Percentiles rank a stretch among this genome's conserved stretches.
phyloP scores from a whole-genome alignment of 2,329 filamentous ascomycete species.

The Colletotrichum gloeosporioides region DNA sequence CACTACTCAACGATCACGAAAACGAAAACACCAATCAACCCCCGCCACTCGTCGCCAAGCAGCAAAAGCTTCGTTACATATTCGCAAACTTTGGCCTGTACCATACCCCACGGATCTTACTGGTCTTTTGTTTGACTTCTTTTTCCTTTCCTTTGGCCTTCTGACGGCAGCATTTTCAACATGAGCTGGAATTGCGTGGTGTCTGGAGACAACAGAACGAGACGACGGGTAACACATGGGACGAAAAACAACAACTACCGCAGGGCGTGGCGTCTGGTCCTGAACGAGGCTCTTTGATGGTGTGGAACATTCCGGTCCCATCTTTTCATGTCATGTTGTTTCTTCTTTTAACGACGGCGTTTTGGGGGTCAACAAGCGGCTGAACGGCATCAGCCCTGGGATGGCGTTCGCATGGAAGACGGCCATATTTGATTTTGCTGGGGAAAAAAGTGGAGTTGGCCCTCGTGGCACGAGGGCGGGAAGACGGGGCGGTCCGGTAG shows the following conservation, averaged over 20 bases:
- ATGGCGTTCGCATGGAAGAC: slow-evolving; percentile 19
- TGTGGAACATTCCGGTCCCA: slow-evolving; percentile 12
- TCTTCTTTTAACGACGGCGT: slow-evolving; percentile 20
- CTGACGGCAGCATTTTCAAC: slow-evolving; percentile 17
- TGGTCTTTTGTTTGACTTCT: slow-evolving; percentile 22
- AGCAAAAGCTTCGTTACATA: slow-evolving; percentile 19
- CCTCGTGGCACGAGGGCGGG: slow-evolving; percentile 4
- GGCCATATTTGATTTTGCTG: slow-evolving; percentile 18
- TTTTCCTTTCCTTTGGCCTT: slow-evolving; percentile 19
- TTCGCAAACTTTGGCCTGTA: slow-evolving; percentile 23
- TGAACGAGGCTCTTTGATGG: not conserved
- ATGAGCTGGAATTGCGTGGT: slow-evolving; percentile 7
- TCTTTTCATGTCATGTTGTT: slow-evolving; percentile 16
- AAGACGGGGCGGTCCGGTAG: slow-evolving; percentile 3
- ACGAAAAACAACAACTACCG: slow-evolving; percentile 4
- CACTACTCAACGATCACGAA: slow-evolving; percentile 17
- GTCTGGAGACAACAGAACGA: slow-evolving; percentile 14
- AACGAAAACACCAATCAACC: slow-evolving; percentile 14
- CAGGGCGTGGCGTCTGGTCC: not conserved
- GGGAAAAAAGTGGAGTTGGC: slow-evolving; percentile 15
- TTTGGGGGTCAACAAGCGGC: slow-evolving; percentile 15
- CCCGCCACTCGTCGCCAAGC: slow-evolving; percentile 7
- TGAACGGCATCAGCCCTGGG: slow-evolving; percentile 18
- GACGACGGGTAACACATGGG: slow-evolving; percentile 1
- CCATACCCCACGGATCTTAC: slow-evolving; percentile 20